These are phyloP conservation scores for Termitomyces sp. DNA, from an alignment of 768 basidiomycete genomes.

Conservation along the genomic window DNA sequence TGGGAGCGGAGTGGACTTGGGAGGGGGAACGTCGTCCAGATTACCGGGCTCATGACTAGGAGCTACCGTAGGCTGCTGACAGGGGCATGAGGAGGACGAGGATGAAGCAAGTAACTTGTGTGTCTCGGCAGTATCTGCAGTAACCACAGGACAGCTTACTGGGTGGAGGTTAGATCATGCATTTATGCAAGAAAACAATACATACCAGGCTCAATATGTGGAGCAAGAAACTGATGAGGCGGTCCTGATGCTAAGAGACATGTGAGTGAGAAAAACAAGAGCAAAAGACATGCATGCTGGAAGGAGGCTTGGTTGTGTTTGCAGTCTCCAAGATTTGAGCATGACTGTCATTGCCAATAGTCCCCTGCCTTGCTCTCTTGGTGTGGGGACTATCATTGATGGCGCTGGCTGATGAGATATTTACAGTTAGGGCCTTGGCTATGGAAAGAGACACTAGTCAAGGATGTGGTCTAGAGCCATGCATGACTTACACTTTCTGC, in stretches of 20 bases:
- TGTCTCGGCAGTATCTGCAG: neutral
- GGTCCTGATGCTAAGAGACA: neutral
- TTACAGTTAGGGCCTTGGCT: no score
- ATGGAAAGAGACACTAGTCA: no score
- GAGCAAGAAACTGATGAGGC: neutral
- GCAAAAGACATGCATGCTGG: neutral
- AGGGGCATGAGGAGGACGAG: neutral
- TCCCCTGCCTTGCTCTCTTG: neutral
- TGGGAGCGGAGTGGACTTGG: neutral
- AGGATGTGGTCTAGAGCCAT: no score
- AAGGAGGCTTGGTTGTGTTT: neutral
- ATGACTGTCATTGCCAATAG: neutral
- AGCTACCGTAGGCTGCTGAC: neutral
- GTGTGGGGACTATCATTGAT: no score
- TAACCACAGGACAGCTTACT: neutral
- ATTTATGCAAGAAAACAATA: neutral
- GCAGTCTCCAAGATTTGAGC: neutral
- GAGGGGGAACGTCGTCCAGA: neutral
- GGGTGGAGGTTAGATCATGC: neutral
- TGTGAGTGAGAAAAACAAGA: neutral
- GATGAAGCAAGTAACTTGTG: neutral
- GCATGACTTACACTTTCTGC: no score
- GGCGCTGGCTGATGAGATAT: no score
- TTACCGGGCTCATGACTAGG: neutral
- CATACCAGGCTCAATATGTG: neutral